Conservation (phyloP, 2,329 filamentous ascomycete species). For the Aspergillus ustus region DNA sequence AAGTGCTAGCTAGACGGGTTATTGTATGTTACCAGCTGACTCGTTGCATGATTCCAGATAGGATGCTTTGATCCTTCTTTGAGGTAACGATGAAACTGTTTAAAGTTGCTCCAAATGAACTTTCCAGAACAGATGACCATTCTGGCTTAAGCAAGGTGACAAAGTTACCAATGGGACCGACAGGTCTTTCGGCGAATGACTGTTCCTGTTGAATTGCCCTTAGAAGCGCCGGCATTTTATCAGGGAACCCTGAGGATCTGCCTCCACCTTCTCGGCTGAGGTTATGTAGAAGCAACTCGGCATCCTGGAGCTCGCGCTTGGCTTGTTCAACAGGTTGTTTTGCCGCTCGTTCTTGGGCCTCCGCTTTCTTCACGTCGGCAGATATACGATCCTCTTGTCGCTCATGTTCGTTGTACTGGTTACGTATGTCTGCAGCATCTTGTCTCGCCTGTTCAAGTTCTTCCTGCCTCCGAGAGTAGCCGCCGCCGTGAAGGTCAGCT, state of each 20-base stretch:
- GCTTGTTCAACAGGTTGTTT: conserved; percentile 47
- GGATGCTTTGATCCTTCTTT: conserved; percentile 72
- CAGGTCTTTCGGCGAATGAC: conserved; percentile 71
- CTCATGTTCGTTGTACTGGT: conserved; percentile 48
- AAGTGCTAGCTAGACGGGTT: conserved; percentile 15
- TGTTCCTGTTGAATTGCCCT: conserved; percentile 70
- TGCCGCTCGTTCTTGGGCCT: conserved; percentile 34
- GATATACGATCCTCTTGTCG: conserved; percentile 40
- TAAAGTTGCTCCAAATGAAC: conserved; percentile 69
- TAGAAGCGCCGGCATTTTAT: conserved; percentile 66
- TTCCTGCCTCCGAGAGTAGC: conserved; percentile 64
- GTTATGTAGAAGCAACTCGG: conserved; percentile 55
- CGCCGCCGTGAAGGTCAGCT: conserved; percentile 70
- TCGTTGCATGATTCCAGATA: conserved; percentile 68
- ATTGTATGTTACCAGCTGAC: conserved; percentile 51
- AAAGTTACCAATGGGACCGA: conserved; percentile 82
- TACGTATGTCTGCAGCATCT: conserved; percentile 51
- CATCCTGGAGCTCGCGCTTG: conserved; percentile 58
- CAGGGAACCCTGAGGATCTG: conserved; percentile 67
- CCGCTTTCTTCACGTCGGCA: conserved; percentile 39
- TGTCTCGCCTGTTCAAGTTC: conserved; percentile 65
- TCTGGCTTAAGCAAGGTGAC: conserved; percentile 76
- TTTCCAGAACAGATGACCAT: conserved; percentile 85
- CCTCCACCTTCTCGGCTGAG: conserved; percentile 64
- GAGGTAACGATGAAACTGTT: conserved; percentile 81